Base-by-base conservation (phyloP, 345 rosid genomes). In the Lepidium africanum region DNA sequence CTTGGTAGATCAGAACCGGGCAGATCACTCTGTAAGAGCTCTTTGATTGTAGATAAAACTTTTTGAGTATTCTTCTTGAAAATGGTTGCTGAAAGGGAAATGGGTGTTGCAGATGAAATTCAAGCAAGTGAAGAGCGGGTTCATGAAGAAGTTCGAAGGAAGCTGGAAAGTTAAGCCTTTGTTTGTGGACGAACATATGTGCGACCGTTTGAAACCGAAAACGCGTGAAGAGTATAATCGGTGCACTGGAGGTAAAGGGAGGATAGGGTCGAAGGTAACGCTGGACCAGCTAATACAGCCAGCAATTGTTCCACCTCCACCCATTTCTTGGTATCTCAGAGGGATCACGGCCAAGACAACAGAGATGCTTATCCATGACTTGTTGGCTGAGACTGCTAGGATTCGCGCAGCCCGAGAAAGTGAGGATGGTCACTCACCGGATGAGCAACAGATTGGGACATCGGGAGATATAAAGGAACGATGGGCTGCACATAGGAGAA, bases 141-240 rank as follows among this genome's bases (percentile, higher is more conserved):
- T 93, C 75, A 90, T 93, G 98, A 73, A 93, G 73, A 86, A 52
- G 74, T 93, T 90, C 5, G 98, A 93, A 83, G 98, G 98, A 17
- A 78, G 83, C 72, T 93, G 98, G 98, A 75, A 76, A 65, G 82
- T 90, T 3, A 82, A 93, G 58, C 98, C 96, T 2, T 10, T 82
- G 43, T 93, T 88, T 56, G 79, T 93, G 0, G 97, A 93, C 40
- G 91, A 88, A 75, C 66, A 83, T 38, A 37, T 75, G 52, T 92
- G 98, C 57, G 82, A 78, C 67, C 96, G 96, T 14, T 76, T 75
- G 58, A 83, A 84, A 67, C 96, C 96, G 0, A 88, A 77, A 71
- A 84, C 93, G 13, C 75, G 76, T 77, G 87, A 74, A 52, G 98
- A 90, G 2, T 92, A 92, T 54, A 55, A 71, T 48, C 81, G 78